Percentiles rank a stretch among this genome's conserved stretches.
Conservation (phyloP, 306 rosid genomes). For the Castanospermum australe region DNA sequence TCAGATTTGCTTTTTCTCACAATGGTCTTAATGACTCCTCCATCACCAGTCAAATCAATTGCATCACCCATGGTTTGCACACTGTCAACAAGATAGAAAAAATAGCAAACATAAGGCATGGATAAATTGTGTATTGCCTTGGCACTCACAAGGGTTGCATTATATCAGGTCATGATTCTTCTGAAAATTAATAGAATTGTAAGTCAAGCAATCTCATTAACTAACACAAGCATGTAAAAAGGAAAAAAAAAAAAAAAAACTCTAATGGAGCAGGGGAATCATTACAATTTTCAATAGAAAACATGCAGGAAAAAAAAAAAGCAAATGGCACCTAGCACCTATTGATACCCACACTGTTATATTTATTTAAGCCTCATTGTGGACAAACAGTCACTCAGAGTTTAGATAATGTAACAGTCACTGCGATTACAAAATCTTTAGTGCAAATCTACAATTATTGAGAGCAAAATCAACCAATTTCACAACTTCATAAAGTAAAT, state of each 20-base stretch:
- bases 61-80: slow-evolving; percentile 69
- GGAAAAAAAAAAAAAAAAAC: background rate
- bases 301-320: background rate
- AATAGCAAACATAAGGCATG: slow-evolving; percentile 4
- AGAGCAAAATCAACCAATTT: no score
- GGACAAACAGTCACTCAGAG: background rate
- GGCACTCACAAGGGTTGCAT: background rate
- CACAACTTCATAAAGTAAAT: no score
- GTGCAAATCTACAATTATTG: no score
- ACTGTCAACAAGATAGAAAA: slow-evolving; percentile 15
- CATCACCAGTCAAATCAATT: slow-evolving; percentile 86
- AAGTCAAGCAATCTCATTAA: background rate
- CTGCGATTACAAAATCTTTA: no score
- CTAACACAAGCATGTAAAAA: background rate
- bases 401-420: no score
- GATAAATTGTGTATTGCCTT: background rate
- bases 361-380: no score
- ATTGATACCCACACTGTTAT: no score
- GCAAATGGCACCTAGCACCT: background rate
- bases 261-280: background rate
- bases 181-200: background rate
- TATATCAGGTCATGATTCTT: background rate
- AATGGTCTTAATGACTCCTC: slow-evolving; percentile 82
- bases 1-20: slow-evolving; percentile 73
- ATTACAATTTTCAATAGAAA: background rate